phyloP scores from a whole-genome alignment of 2,329 filamentous ascomycete genomes.

The Aspergillus ochraceus region DNA sequence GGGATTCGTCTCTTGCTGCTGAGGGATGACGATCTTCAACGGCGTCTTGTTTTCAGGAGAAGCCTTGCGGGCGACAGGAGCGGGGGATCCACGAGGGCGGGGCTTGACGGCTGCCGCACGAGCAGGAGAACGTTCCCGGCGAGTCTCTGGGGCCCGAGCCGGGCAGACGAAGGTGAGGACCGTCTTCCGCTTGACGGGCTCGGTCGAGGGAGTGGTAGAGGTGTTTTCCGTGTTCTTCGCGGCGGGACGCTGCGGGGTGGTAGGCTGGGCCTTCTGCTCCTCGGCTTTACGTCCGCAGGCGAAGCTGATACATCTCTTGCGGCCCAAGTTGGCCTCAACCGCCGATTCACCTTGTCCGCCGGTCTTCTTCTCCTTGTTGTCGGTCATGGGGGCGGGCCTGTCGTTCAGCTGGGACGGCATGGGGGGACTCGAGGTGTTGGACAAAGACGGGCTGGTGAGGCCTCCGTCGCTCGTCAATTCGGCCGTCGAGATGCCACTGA shows the following conservation, averaged over 20 bases:
- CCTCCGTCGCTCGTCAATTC: constrained; percentile 95
- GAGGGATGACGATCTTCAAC: constrained; percentile 5
- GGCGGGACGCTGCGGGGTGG: constrained; percentile 24
- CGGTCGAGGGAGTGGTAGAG: constrained; percentile 18
- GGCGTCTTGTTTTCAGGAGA: constrained; percentile 19
- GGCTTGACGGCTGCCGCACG: constrained; percentile 24
- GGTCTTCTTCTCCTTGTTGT: constrained; percentile 24
- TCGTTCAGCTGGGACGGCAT: constrained; percentile 49
- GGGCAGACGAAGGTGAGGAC: constrained; percentile 51
- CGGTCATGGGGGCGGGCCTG: constrained; percentile 15
- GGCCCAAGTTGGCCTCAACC: constrained; percentile 64
- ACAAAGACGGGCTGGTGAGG: constrained; percentile 83
- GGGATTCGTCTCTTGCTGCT: constrained; percentile 12
- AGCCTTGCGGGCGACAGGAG: constrained; percentile 35
- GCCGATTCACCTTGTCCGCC: constrained; percentile 52
- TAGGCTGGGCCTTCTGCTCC: constrained; percentile 35
- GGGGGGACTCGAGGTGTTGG: constrained; percentile 87
- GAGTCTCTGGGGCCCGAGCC: constrained; percentile 30
- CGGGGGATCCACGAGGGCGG: constrained; percentile 42
- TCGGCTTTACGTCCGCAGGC: constrained; percentile 71
- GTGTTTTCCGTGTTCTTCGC: constrained; percentile 19
- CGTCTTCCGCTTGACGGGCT: constrained; percentile 44
- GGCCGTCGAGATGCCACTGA: constrained; percentile 78
- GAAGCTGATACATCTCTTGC: constrained; percentile 90
- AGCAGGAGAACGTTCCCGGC: constrained; percentile 28